Base-by-base conservation (phyloP, 1,139 yeast species). In the Zygosaccharomyces sapae region DNA sequence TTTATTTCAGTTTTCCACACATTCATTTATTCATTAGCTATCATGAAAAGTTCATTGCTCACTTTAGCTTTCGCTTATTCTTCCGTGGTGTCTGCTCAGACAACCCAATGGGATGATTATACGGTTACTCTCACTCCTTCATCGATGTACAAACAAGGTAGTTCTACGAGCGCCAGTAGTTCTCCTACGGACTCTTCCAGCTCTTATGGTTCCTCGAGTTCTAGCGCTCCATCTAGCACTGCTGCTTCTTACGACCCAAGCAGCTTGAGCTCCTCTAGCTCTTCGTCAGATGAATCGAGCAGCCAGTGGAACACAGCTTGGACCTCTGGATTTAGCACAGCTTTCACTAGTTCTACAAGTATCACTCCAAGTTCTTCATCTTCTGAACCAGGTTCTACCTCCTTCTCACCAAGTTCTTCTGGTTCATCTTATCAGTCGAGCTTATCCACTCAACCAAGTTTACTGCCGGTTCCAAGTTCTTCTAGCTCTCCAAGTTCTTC, bases 401-500 rank as follows among this genome's bases (percentile, higher is more conserved):
- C 25, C 7, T 42, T 58, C 7, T 30, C 59, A 6, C 27, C 66
- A 19, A 35, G 58, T 29, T 16, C 61, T 36, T 20, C 54, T 9
- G 31, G 49, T 29, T 40, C 56, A 8, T 24, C 50, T 16, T 38
- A 30, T 30, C 33, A 30, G 8, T 9, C 49, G 16, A 40, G 51
- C 19, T 27, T 61, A 10, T 19, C 61, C 3, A 38, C 63, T 6
- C 36, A 58, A 7, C 41, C 63, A 9, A 44, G 63, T 5, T 34
- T 20, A 20, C 22, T 20, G 5, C 5, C 22, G 5, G 22, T 20
- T 20, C 22, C 22, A 20, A 20, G 22, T 20, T 20, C 22, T 20
- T 20, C 22, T 20, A 20, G 22, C 5, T 20, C 22, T 20, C 22
- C 22, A 20, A 20, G 22, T 20, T 20, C 22, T 20, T 6, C 5